Base-by-base conservation (phyloP, 257 asterid species). In the Gentiana dahurica region DNA sequence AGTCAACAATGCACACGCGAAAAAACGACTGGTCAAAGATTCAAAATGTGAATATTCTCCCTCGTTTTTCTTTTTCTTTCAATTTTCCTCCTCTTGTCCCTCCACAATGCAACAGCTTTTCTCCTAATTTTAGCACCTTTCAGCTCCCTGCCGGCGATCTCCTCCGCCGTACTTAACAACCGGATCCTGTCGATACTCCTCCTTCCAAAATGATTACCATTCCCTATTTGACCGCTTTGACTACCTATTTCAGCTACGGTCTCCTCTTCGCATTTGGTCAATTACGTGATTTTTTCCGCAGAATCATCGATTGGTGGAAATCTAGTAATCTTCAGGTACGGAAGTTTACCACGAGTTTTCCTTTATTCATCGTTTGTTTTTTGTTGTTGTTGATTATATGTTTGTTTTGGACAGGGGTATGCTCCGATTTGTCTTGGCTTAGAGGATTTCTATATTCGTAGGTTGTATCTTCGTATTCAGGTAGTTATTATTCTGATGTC, bases 371-470 rank as follows among this genome's bases (percentile, higher is more conserved):
- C 34, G 35, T 44, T 12, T 44, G 57, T 61, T 13, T 44, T 12
- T 53, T 48, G 37, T 63, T 36, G 9, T 41, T 41, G 8, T 41
- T 59, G 37, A 53, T 41, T 41, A 5, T 41, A 24, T 24, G 24
- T 3, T 41, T 44, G n/a, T 66, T 68, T 66, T 35, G 68, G 74
- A 49, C 67, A 92, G 95, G 99, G 99, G 50, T 92, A 88, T 64
- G 97, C 99, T 58, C 97, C 99, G 79, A 92, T 88, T 85, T 92
- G 95, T 71, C 74, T 92, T 79, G 99, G 99, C 49, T 83, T 88
- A 68, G 99, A 92, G 82, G 99, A 92, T 79, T 88, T 88, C 87
- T 92, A 92, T 58, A 72, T 75, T 65, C 94, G 99, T 48, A 74
- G 99, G 53, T 69, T 92, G 77, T 88, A 88, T 80, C 80, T 74